Base-by-base conservation (phyloP, 2,329 filamentous ascomycete genomes). In the Penicillium sp. region DNA sequence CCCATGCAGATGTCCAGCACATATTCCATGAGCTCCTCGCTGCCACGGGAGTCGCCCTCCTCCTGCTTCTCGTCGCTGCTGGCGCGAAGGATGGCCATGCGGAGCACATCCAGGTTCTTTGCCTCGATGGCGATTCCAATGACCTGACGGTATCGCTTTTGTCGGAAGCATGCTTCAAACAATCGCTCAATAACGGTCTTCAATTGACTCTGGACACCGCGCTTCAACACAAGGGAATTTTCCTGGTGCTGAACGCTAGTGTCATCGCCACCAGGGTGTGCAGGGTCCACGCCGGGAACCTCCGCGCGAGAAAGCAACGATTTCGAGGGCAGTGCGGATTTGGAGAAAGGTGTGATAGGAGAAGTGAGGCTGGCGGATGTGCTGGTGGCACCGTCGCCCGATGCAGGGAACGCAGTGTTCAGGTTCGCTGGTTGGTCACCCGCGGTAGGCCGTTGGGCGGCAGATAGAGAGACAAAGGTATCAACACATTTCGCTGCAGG, bases 81-180 rank as follows among this genome's bases (percentile, higher is more conserved):
- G n/a, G 91, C 93, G 34, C 91, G 87, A 72, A 94, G 84, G 70
- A 99, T 97, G 39, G 94, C 90, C 58, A 87, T 84, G 60, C 90
- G 87, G 41, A 99, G 83, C 33, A 97, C 89, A 55, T 94, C 89
- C 19, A 97, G 82, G 70, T 94, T 95, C 73, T 92, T 91, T 59
- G 94, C 92, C 76, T 99, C 94, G 36, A 99, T 89, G 10, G 94
- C 92, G 66, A 99, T 97, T 55, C 94, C 94, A 43, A 99, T 91
- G 8, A 99, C 94, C 75, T 99, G 94, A 65, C 91, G 88, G 76
- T 97, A 99, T 61, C 91, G 87, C 61, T 90, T 91, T 67, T 92
- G 86, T 63, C 85, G 82, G 69, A 97, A 87, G 76, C 93, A 97
- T 74, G 85, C 89, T 76, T 96, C 90, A 65, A 99, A 97, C 41